Evolutionary conservation across 371 early-diverging fungal genomes (phyloP), one percentile per base, ranked within the genome.

Genomic region (Circinella umbellata): DNA sequence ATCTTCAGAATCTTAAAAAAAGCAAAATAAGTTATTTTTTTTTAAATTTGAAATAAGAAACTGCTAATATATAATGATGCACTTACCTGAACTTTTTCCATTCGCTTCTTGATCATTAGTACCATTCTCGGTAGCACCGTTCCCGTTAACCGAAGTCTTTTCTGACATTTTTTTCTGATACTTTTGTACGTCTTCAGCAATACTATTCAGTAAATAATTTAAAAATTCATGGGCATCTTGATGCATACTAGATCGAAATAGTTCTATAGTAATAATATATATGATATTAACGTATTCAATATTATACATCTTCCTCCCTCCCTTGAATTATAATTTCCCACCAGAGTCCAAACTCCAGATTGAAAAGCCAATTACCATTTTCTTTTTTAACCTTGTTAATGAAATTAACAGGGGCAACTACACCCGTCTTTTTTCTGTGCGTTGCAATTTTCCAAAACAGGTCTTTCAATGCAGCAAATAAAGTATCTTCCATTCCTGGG

Each of bases 181-280:
- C 53, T 83, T 81, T 53, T 88, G 82, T 9, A 94, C 92, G 73
- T 92, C 92, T 69, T 98, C 99, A 4, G 93, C 93, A 64, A 98
- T 92, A 14, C 92, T 91, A 77, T 98, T 98, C 14, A 98, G 83
- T 13, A 94, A 72, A 79, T 92, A 98, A 82, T 97, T 98, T 61
- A 98, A 81, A 78, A 98, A 95, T 80, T 98, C 99, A 80, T 98
- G 99, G 0, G 98, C 98, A 80, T 98, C 99, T 76, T 98, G 99
- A 76, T 98, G 98, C 89, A 92, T 91, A 38, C 94, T 94, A 67
- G 93, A 91, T 49, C 95, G 87, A 79, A 98, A 98, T 14, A 96
- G 74, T 75, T 95, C 98, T 93, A 85, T 18, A 37, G 18, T 11
- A 14, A 34, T 49, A 46, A 49, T 34, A 53, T 55, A 37, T 64